These are phyloP conservation scores for Eucalyptus decipiens DNA, from an alignment of 345 rosid species.

Conservation along the genomic window DNA sequence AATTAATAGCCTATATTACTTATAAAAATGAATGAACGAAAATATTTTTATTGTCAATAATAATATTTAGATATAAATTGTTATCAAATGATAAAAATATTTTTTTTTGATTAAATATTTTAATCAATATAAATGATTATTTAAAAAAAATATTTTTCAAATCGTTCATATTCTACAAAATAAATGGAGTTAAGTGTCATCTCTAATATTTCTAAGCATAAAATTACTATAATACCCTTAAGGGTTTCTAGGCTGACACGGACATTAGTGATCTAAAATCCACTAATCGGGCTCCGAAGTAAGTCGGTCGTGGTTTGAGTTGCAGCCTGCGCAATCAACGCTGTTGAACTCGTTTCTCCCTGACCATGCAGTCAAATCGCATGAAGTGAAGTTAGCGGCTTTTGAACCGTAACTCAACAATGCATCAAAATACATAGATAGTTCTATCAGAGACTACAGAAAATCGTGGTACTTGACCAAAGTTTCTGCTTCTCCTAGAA, in stretches of 20 bases:
- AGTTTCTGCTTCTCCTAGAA: background rate
- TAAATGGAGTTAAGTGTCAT: background rate
- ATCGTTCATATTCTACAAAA: rapidly evolving
- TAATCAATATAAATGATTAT: too few relatives aligned
- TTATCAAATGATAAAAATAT: too few relatives aligned
- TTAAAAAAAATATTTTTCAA: too few relatives aligned
- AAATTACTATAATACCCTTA: background rate
- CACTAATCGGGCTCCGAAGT: background rate
- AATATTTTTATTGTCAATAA: too few relatives aligned
- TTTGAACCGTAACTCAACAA: background rate
- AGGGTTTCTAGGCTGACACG: background rate
- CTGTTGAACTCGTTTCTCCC: background rate
- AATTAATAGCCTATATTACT: too few relatives aligned
- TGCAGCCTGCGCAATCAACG: background rate
- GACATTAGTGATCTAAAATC: background rate
- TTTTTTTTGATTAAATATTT: too few relatives aligned
- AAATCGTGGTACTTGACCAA: background rate
- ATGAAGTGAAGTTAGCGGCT: background rate
- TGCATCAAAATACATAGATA: background rate
- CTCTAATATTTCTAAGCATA: rapidly evolving
- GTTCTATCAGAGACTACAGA: background rate
- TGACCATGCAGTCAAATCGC: background rate
- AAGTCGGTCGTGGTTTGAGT: background rate
- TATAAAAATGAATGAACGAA: too few relatives aligned
- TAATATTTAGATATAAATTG: too few relatives aligned